Conservation (phyloP, 441 rosid species). For the Syzygium syzygioides region DNA sequence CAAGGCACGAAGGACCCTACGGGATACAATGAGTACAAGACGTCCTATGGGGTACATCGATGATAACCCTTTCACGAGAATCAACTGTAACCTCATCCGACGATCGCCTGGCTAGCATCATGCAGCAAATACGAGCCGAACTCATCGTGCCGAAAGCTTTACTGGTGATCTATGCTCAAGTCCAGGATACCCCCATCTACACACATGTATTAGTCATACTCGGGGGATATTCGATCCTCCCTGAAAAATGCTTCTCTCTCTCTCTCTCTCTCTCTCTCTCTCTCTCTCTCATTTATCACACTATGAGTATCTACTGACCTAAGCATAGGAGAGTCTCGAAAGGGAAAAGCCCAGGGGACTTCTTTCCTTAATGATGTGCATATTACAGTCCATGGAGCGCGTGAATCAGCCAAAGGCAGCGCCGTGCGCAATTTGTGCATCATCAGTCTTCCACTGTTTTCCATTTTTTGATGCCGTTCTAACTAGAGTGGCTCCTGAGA, state of each 20-base stretch:
- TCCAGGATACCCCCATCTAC: background rate
- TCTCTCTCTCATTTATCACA: background rate
- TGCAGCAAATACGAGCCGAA: background rate
- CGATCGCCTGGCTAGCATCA: background rate
- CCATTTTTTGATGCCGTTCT: background rate
- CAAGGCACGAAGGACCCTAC: too few species aligned
- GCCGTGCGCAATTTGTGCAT: background rate
- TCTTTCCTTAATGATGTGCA: background rate
- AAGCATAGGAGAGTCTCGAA: background rate
- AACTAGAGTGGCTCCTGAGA: accelerated
- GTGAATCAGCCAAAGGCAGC: background rate
- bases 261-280: background rate
- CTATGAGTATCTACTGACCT: background rate
- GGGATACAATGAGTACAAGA: too few species aligned
- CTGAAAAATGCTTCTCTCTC: background rate
- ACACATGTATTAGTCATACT: too few species aligned
- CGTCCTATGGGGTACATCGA: background rate
- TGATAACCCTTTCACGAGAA: background rate
- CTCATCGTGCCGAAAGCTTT: background rate
- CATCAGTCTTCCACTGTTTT: background rate
- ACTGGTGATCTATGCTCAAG: background rate
- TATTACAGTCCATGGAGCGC: background rate
- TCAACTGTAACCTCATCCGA: background rate
- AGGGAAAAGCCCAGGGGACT: background rate
- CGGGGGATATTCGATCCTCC: background rate